A percentile compares a stretch with the other conserved stretches of the same genome.
Conservation (phyloP, 805 yeast genomes). For the Candida chauliodis region DNA sequence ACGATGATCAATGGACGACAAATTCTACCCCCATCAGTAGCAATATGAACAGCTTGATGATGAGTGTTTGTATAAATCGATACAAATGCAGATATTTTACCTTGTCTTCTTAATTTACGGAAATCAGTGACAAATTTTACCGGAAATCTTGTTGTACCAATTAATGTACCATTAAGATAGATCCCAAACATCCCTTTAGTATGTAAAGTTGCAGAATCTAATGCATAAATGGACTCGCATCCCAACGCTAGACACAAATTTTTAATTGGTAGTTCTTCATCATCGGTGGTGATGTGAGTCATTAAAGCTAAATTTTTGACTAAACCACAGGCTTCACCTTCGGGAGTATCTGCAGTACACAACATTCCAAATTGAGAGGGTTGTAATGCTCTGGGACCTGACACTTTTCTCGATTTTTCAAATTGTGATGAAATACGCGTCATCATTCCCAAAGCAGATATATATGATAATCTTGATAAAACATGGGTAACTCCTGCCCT, state of each 20-base stretch:
- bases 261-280: conserved; percentile 86
- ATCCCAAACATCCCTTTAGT: conserved; percentile 77
- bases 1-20: conserved; percentile 95
- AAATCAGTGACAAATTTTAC: conserved; percentile 75
- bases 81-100: conserved; percentile 84
- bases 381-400: conserved; percentile 98
- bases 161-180: conserved; percentile 87
- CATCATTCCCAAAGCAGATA: conserved; percentile 98
- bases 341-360: conserved; percentile 98
- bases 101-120: conserved; percentile 76
- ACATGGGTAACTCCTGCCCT: conserved; percentile 99
- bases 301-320: conserved; percentile 94
- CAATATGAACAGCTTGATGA: conserved; percentile 92
- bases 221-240: conserved; percentile 76
- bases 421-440: conserved; percentile 98
- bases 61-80: conserved; percentile 88
- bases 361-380: conserved; percentile 99
- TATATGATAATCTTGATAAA: conserved; percentile 83
- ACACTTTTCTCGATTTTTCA: conserved; percentile 94
- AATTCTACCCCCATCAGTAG: conserved; percentile 98
- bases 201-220: conserved; percentile 83
- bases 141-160: conserved; percentile 88
- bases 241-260: conserved; percentile 78
- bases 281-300: conserved; percentile 99
- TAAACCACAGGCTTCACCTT: conserved; percentile 99